These are phyloP conservation scores for Helicocarpus griseus DNA, from an alignment of 2,329 filamentous ascomycete genomes.

Conservation along the genomic window DNA sequence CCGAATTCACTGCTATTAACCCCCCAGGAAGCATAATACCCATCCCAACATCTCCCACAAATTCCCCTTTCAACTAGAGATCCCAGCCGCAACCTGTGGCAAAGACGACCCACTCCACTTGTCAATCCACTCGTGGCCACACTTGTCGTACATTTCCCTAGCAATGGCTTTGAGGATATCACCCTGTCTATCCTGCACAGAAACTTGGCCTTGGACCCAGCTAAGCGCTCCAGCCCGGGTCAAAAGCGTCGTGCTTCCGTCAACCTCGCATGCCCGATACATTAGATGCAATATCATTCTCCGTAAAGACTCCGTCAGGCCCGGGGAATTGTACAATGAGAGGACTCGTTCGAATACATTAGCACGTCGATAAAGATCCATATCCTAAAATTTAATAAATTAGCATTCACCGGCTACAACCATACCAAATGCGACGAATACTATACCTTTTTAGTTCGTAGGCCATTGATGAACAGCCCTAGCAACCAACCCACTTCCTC, in stretches of 20 bases:
- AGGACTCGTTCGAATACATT: conserved; percentile 67
- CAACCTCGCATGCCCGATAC: conserved; percentile 56
- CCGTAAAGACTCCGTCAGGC: conserved; percentile 49
- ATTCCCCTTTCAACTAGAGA: conserved; percentile 10
- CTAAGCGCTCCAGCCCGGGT: conserved; percentile 65
- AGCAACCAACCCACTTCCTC: conserved; percentile 67
- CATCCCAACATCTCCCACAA: background rate
- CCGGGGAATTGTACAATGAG: conserved; percentile 57
- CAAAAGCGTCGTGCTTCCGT: conserved; percentile 69
- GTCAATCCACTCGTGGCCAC: conserved; percentile 55
- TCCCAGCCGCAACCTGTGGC: conserved; percentile 20
- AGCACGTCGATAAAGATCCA: conserved; percentile 43
- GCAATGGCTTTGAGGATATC: conserved; percentile 46
- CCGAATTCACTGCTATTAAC: too few species aligned
- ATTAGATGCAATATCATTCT: conserved; percentile 54
- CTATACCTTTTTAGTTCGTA: conserved; percentile 43
- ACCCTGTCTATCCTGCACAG: conserved; percentile 37
- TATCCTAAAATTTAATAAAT: conserved; percentile 23
- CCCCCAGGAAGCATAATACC: background rate
- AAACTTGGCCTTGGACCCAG: conserved; percentile 60
- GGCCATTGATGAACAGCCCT: conserved; percentile 58
- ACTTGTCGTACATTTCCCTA: conserved; percentile 52
- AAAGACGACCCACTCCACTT: conserved; percentile 54
- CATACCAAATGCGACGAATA: background rate
- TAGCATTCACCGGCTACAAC: background rate